A percentile compares a stretch with the other conserved stretches of the same genome.
Conservation (phyloP, 2,329 filamentous ascomycete species). For the Lizonia empirigonia region DNA sequence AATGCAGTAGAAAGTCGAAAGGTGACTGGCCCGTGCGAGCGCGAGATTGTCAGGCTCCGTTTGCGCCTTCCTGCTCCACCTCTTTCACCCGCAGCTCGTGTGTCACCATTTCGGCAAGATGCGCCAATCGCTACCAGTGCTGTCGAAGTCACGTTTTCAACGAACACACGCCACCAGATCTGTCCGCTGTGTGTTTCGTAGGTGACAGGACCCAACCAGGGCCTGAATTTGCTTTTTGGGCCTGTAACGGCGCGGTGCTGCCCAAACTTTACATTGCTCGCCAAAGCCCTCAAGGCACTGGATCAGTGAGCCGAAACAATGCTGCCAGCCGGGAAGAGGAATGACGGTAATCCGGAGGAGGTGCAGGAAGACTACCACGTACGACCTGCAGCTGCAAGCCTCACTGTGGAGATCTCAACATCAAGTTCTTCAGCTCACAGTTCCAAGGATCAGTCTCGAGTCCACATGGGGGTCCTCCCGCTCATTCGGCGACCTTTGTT, state of each 20-base stretch:
- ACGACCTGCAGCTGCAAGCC: constrained; percentile 5
- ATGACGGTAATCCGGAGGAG: not conserved
- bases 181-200: constrained; percentile 3
- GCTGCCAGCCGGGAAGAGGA: constrained; percentile 1
- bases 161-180: constrained; percentile 12
- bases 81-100: constrained; percentile 4
- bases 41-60: not conserved
- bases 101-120: constrained; percentile 1
- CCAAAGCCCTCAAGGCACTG: not conserved
- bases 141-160: not conserved
- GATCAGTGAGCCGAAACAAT: not conserved
- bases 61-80: constrained; percentile 4
- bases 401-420: not conserved
- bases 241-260: not conserved
- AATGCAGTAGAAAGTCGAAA: not conserved
- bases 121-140: not conserved
- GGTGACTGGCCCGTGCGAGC: constrained; percentile 7
- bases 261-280: not conserved
- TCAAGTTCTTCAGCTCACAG: not conserved
- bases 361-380: not conserved
- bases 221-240: constrained; percentile 10
- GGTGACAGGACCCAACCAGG: not conserved
- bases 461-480: not conserved
- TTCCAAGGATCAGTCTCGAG: not conserved
- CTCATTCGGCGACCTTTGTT: constrained; percentile 10